Percentiles rank a stretch among this genome's conserved stretches.
Conservation (phyloP, 2,329 filamentous ascomycete genomes). For the Zymoseptoria brevis region DNA sequence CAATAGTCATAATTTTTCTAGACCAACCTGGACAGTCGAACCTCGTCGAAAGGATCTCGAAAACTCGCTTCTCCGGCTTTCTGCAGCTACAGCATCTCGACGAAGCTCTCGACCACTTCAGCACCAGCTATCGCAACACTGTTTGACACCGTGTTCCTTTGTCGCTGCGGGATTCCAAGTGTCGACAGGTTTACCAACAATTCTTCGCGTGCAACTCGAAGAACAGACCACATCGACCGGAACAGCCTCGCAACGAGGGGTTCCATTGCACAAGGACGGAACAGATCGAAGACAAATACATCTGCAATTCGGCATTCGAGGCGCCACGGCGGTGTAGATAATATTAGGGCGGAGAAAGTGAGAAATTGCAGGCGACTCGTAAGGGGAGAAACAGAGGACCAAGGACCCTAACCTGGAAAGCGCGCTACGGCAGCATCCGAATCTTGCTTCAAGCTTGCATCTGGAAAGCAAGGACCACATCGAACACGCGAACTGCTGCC, state of each 20-base stretch:
- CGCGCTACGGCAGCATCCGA: too few species aligned
- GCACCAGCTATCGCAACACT: background rate
- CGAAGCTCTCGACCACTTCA: background rate
- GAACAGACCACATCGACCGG: background rate
- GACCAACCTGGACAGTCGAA: background rate
- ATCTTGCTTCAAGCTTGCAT: too few species aligned
- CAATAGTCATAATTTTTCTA: background rate
- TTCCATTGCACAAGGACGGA: background rate
- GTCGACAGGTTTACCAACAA: background rate
- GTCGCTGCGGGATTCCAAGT: background rate
- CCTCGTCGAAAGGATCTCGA: background rate
- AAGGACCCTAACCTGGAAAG: too few species aligned
- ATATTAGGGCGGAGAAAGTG: background rate
- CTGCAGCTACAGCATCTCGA: background rate
- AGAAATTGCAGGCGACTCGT: background rate
- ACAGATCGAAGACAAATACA: background rate
- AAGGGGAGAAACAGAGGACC: too few species aligned
- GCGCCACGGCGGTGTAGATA: background rate
- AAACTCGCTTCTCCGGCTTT: background rate
- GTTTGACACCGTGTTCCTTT: background rate
- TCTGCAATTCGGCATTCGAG: background rate
- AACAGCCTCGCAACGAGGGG: background rate
- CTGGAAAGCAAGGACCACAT: conserved; percentile 2
- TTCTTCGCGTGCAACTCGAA: background rate
- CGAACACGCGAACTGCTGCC: background rate